Conservation (phyloP, 345 rosid species). For the Gossypium thurberi region DNA sequence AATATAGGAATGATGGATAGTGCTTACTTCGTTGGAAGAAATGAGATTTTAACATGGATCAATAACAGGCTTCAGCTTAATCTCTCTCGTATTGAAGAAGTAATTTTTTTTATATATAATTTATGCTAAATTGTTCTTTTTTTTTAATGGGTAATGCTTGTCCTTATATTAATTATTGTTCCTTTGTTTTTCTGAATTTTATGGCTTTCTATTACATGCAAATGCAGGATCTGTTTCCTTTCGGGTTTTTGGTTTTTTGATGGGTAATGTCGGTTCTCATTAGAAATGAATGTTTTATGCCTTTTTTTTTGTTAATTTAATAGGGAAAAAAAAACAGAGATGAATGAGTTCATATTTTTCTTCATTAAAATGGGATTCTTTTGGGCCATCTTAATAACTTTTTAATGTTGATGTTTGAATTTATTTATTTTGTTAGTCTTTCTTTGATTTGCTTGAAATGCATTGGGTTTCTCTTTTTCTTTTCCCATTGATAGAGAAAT, state of each 20-base stretch:
- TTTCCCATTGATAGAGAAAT: neutral
- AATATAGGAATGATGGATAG: slow-evolving; percentile 97
- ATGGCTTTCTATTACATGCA: neutral
- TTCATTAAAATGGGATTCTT: neutral
- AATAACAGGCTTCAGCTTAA: slow-evolving; percentile 83
- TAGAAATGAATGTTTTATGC: neutral
- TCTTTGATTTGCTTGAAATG: neutral
- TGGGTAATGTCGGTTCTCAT: neutral
- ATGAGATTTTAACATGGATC: slow-evolving; percentile 89
- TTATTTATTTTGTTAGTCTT: neutral
- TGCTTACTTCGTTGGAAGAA: slow-evolving; percentile 96
- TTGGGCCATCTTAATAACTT: neutral
- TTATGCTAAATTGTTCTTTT: neutral
- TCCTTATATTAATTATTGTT: neutral
- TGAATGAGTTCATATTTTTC: neutral
- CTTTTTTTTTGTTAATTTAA: neutral
- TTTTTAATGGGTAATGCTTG: neutral
- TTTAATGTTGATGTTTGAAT: neutral
- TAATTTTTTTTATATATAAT: neutral
- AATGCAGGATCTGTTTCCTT: neutral
- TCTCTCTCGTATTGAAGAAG: slow-evolving; percentile 94
- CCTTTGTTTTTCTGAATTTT: neutral
- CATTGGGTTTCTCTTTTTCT: neutral
- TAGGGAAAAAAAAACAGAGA: neutral
- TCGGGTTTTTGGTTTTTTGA: neutral